Evolutionary conservation across 306 rosid species (phyloP).

Genomic region (Begonia peltatifolia): DNA sequence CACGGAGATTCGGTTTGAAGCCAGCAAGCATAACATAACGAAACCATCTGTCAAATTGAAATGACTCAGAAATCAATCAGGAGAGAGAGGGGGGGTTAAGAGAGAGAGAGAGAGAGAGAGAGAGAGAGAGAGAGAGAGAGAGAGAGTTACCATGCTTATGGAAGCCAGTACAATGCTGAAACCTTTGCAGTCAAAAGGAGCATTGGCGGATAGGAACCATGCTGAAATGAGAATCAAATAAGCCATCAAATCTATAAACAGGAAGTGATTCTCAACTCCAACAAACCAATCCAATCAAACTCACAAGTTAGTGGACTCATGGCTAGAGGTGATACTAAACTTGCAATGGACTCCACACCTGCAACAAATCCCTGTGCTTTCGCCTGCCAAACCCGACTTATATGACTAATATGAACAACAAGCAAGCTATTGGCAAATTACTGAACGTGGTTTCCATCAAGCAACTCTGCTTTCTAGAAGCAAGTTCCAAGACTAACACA

Average conservation of each 20-base stretch:
- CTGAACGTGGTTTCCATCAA: no score
- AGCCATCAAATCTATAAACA: background rate
- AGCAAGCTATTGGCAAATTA: no score
- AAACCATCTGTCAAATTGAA: constrained; percentile 28
- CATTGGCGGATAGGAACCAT: constrained; percentile 51
- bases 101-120: background rate
- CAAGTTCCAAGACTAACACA: no score
- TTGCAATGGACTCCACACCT: constrained; percentile 60
- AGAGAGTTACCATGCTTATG: constrained; percentile 38
- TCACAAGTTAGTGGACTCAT: constrained; percentile 80
- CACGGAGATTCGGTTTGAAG: constrained; percentile 11
- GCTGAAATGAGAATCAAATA: constrained; percentile 31
- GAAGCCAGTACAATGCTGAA: constrained; percentile 69
- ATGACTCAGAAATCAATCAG: background rate
- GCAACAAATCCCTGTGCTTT: constrained; percentile 76
- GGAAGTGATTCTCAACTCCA: background rate
- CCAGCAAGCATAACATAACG: constrained; percentile 42
- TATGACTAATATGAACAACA: background rate
- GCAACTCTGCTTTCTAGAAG: no score
- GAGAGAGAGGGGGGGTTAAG: background rate
- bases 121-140: constrained; percentile 6
- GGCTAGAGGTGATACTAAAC: constrained; percentile 54
- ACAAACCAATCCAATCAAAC: constrained; percentile 4
- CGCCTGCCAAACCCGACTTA: constrained; percentile 27
- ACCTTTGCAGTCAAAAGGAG: constrained; percentile 86